Percentiles rank a stretch among this genome's conserved stretches.
phyloP scores from a whole-genome alignment of 1,284 basidiomycete species.

The Rhodotorula sp. region DNA sequence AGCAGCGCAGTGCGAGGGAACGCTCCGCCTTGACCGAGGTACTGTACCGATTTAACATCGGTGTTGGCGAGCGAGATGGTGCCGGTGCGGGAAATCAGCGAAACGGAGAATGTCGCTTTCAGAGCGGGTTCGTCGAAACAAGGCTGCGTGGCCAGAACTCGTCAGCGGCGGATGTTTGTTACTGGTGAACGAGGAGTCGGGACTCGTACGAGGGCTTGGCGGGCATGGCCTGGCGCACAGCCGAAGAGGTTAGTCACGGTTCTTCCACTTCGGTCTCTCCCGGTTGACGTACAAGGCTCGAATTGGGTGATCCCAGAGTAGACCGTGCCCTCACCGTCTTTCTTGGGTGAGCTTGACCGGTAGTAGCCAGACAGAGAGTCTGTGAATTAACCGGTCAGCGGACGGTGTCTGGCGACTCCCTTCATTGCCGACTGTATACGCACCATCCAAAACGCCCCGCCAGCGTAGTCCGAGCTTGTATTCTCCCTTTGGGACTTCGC shows the following conservation, averaged over 20 bases:
- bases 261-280: neutral
- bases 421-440: conserved; percentile 48
- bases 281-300: conserved; percentile 60
- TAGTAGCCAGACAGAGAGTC: conserved; percentile 43
- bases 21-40: conserved; percentile 26
- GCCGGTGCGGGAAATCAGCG: conserved; percentile 72
- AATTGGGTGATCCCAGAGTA: conserved; percentile 49
- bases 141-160: conserved; percentile 41
- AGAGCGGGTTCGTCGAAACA: conserved; percentile 92
- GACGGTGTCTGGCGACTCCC: neutral
- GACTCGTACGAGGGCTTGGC: conserved; percentile 47
- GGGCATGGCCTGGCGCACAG: conserved; percentile 52
- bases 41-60: conserved; percentile 61
- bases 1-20: conserved; percentile 1
- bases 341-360: conserved; percentile 55
- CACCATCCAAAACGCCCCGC: conserved; percentile 61
- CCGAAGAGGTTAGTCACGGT: neutral
- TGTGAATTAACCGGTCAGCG: neutral
- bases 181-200: too few relatives aligned
- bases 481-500: conserved; percentile 58
- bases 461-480: conserved; percentile 52
- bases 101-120: conserved; percentile 81
- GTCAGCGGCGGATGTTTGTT: too few relatives aligned
- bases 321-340: conserved; percentile 65
- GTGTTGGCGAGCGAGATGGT: conserved; percentile 72